Conservation (phyloP, 495 filamentous ascomycete genomes). For the Articulospora tetracladia region DNA sequence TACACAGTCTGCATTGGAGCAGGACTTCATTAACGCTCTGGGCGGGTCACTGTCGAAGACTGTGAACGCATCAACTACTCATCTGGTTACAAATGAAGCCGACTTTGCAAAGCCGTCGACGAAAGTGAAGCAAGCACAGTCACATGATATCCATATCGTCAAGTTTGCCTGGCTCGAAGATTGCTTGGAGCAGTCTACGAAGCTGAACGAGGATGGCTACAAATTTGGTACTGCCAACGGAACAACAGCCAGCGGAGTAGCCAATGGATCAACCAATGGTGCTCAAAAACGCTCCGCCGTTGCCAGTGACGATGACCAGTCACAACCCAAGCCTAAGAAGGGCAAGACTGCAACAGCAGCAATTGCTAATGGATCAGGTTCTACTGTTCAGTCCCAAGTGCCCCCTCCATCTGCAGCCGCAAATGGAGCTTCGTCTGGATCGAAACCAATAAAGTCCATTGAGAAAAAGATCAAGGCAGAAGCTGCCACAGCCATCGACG, state of each 20-base stretch:
- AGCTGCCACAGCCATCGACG: background rate
- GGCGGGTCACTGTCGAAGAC: conserved; percentile 45
- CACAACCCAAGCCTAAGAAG: conserved; percentile 31
- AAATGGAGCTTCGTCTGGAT: background rate
- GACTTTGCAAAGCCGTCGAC: conserved; percentile 46
- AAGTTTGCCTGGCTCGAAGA: conserved; percentile 59
- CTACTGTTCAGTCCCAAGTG: conserved; percentile 28
- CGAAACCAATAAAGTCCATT: background rate
- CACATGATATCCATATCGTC: conserved; percentile 50
- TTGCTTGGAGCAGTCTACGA: conserved; percentile 38
- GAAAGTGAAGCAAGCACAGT: conserved; percentile 48
- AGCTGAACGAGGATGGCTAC: conserved; percentile 38
- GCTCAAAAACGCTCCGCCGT: conserved; percentile 22
- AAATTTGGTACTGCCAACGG: conserved; percentile 28
- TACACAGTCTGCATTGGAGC: conserved; percentile 44
- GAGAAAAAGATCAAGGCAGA: background rate
- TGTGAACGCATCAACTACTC: conserved; percentile 50
- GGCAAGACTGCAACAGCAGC: conserved; percentile 3
- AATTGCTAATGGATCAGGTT: background rate
- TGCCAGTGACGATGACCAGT: conserved; percentile 24
- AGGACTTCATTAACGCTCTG: conserved; percentile 36
- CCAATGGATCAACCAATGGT: conserved; percentile 19
- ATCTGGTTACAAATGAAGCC: conserved; percentile 51
- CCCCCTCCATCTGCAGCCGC: background rate
- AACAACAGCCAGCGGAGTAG: background rate